Conservation (phyloP, 2,329 filamentous ascomycete genomes). For the Aureobasidium uvarum region DNA sequence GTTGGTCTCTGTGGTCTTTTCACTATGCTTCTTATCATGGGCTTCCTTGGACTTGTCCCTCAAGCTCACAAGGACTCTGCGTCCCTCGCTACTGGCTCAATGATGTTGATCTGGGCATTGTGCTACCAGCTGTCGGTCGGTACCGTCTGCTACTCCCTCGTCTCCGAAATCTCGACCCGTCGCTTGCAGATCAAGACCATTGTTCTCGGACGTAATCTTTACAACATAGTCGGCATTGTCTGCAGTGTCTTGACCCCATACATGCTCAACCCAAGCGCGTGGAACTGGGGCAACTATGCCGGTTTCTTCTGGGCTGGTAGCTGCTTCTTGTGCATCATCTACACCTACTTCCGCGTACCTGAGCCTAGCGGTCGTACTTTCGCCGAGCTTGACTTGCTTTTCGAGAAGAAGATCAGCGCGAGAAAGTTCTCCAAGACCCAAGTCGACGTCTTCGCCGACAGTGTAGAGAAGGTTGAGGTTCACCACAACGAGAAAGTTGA, state of each 20-base stretch:
- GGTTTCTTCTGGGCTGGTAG: conserved; percentile 87
- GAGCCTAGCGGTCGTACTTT: conserved; percentile 79
- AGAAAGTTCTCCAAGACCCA: conserved; percentile 65
- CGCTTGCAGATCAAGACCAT: conserved; percentile 89
- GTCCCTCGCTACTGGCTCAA: conserved; percentile 74
- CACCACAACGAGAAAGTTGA: conserved; percentile 26
- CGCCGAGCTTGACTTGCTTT: conserved; percentile 81
- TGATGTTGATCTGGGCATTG: conserved; percentile 81
- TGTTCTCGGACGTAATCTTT: conserved; percentile 74
- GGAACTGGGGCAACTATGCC: conserved; percentile 84
- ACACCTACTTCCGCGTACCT: conserved; percentile 76
- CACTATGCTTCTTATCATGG: conserved; percentile 75
- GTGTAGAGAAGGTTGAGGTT: conserved; percentile 34
- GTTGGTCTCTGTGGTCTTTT: conserved; percentile 72
- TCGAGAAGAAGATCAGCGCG: conserved; percentile 69
- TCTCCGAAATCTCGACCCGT: conserved; percentile 78
- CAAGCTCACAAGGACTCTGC: conserved; percentile 56
- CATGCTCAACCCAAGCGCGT: conserved; percentile 84
- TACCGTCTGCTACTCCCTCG: conserved; percentile 85
- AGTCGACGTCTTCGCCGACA: conserved; percentile 55
- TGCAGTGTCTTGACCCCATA: conserved; percentile 81
- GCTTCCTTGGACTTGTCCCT: conserved; percentile 75
- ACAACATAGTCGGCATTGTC: conserved; percentile 77
- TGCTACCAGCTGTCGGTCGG: conserved; percentile 85
- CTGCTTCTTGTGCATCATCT: conserved; percentile 76